Conservation (phyloP, 805 yeast species). For the Candida khao-thaluensis region DNA sequence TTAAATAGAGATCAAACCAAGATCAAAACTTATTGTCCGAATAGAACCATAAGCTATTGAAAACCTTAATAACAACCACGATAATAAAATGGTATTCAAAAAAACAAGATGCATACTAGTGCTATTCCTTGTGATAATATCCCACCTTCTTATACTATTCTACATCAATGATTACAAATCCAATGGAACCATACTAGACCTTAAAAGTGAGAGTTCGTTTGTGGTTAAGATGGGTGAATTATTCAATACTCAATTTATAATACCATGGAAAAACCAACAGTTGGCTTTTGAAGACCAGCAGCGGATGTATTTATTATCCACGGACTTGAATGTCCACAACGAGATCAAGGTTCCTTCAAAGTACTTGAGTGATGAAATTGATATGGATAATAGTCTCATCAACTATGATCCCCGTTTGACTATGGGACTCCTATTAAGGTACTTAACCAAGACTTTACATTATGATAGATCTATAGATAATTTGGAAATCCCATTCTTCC, state of each 20-base stretch:
- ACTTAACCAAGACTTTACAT: constrained; percentile 17
- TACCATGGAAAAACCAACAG: constrained; percentile 7
- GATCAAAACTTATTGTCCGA: no score
- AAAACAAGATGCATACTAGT: constrained; percentile 18
- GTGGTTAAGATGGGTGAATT: neutral
- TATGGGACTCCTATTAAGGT: constrained; percentile 20
- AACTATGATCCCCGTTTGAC: constrained; percentile 32
- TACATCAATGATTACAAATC: constrained; percentile 10
- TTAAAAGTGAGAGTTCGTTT: constrained; percentile 1
- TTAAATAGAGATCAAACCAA: no score
- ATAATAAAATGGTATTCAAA: constrained; percentile 13
- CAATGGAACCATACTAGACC: neutral
- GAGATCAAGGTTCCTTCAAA: constrained; percentile 16
- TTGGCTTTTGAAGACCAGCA: constrained; percentile 10
- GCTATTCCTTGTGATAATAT: constrained; percentile 14
- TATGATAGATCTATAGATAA: constrained; percentile 7
- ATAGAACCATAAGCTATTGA: no score
- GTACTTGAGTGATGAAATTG: constrained; percentile 9
- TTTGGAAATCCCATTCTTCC: constrained; percentile 23
- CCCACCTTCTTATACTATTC: constrained; percentile 17
- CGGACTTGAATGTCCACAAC: constrained; percentile 7
- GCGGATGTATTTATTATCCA: constrained; percentile 14
- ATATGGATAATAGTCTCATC: constrained; percentile 11
- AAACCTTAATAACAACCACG: no score
- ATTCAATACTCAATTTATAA: constrained; percentile 5